Percentiles rank a stretch among this genome's conserved stretches.
Evolutionary conservation across 805 yeast genomes (phyloP).

Genomic region (Saccharomycopsis sp.): DNA sequence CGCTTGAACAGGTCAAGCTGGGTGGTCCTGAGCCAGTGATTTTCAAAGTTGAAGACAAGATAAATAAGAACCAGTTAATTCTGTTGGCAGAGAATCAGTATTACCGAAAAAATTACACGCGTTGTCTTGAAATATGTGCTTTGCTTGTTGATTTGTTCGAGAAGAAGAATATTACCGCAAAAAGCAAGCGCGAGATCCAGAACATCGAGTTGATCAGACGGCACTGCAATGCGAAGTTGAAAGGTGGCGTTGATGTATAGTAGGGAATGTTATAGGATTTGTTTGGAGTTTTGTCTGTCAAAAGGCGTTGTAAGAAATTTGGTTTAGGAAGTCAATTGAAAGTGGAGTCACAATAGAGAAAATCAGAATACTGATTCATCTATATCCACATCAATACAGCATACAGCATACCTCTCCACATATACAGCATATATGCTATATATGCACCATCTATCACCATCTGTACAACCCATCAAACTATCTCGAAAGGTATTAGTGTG

Average conservation of each 20-base stretch:
- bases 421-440: too few species aligned
- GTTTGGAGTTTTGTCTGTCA: too few species aligned
- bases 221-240: neutral
- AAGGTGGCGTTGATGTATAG: neutral
- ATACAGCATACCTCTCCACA: too few species aligned
- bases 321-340: too few species aligned
- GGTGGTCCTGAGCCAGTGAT: neutral
- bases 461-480: too few species aligned
- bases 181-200: neutral
- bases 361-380: too few species aligned
- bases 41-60: conserved; percentile 11
- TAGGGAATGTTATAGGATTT: neutral
- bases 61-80: conserved; percentile 14
- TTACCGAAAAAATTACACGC: conserved; percentile 14
- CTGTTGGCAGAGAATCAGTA: conserved; percentile 20
- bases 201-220: neutral
- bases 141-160: conserved; percentile 10
- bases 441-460: too few species aligned
- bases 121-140: conserved; percentile 12
- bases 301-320: too few species aligned
- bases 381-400: too few species aligned
- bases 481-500: too few species aligned
- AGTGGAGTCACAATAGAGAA: too few species aligned
- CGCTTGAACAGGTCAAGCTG: neutral
- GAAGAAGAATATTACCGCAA: neutral